Conservation (phyloP, 345 rosid genomes). For the Cochlearia excelsa region DNA sequence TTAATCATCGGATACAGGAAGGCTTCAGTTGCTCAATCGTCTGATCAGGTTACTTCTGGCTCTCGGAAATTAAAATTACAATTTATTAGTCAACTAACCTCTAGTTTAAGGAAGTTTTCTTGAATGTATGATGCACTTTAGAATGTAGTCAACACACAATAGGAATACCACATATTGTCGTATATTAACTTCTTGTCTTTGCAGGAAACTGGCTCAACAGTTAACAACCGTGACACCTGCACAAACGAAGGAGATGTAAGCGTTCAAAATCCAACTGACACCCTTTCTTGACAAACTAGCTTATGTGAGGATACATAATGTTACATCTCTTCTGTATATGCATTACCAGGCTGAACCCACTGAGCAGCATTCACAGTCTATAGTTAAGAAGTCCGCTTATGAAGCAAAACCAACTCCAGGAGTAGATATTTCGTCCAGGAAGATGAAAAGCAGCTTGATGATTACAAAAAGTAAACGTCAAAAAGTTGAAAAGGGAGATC, state of each 20-base stretch:
- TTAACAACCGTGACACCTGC: slow-evolving; percentile 43
- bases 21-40: slow-evolving; percentile 59
- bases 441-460: slow-evolving; percentile 63
- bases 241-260: slow-evolving; percentile 59
- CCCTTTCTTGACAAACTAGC: slow-evolving; percentile 35
- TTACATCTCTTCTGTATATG: slow-evolving; percentile 37
- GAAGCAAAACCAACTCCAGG: slow-evolving; percentile 67
- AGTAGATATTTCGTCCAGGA: slow-evolving; percentile 49
- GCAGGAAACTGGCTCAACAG: slow-evolving; percentile 66
- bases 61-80: background rate
- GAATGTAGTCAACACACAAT: slow-evolving; percentile 12
- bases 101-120: slow-evolving; percentile 17
- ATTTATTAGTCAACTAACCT: slow-evolving; percentile 16
- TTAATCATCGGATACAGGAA: slow-evolving; percentile 93
- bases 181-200: slow-evolving; percentile 30
- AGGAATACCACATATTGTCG: slow-evolving; percentile 13
- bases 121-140: slow-evolving; percentile 17
- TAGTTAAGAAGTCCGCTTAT: slow-evolving; percentile 65
- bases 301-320: slow-evolving; percentile 24
- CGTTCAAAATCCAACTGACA: slow-evolving; percentile 32
- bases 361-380: slow-evolving; percentile 62
- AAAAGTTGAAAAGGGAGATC: slow-evolving; percentile 69
- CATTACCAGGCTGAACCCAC: slow-evolving; percentile 59
- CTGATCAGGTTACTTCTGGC: slow-evolving; percentile 72
- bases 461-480: slow-evolving; percentile 71